Evolutionary conservation across 805 yeast genomes (phyloP), one percentile per base, ranked within the genome.

Genomic region (Hanseniaspora hatyaiensis): DNA sequence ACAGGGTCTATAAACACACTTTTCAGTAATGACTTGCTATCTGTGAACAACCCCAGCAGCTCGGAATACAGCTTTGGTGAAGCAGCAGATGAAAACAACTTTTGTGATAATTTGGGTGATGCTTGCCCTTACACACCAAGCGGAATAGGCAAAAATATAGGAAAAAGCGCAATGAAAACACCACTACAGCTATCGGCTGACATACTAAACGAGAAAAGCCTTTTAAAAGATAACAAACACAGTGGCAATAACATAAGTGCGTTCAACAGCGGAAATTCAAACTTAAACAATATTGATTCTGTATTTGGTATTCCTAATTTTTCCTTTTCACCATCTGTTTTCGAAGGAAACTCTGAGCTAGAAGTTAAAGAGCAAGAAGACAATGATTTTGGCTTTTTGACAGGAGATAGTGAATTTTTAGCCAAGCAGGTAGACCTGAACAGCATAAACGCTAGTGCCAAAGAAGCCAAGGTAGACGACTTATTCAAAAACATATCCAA

Each of bases 101-200:
- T 47, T 22, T 47, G 50, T 13, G 15, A 29, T 11, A 34, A 33
- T 20, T 19, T 47, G 12, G 34, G 50, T 8, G 15, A 47, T 15
- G 45, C 50, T 2, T 47, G 50, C 22, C 45, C 40, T 2, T 47
- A 47, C 26, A 29, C 40, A 15, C 50, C 50, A 11, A 38, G 41
- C 15, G 23, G 15, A 3, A 6, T 38, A 3, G 19, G 30, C 18
- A 22, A 36, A 29, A 40, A n/a, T 13, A 40, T n/a, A 8, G 34
- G 19, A 19, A 12, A 24, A 24, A 28, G 29, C 15, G 13, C 29
- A 15, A 4, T 30, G 16, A 18, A 28, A 30, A 20, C 32, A n/a
- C 44, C 34, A 16, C 16, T 20, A 26, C 26, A 40, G 11, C 18
- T 26, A 9, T 38, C 33, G n/a, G 22, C 31, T 5, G 33, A 38